phyloP scores from a whole-genome alignment of 2,329 filamentous ascomycete species.

The Ophiostoma populinum region DNA sequence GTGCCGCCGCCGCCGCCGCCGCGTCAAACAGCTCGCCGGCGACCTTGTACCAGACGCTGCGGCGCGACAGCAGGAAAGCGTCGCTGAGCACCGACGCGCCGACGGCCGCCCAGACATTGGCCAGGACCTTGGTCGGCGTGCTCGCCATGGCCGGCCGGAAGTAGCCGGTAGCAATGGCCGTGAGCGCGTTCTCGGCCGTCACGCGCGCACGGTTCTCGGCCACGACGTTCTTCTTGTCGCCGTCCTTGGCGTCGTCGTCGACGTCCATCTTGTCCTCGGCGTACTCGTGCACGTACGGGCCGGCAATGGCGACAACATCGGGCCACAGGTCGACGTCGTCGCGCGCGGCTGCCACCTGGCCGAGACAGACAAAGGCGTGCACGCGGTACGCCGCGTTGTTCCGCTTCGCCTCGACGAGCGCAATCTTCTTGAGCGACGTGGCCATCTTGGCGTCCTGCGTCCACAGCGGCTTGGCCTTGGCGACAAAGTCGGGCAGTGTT shows the following conservation, averaged over 20 bases:
- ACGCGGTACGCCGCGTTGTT: slow-evolving; percentile 75
- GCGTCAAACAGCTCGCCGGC: slow-evolving; percentile 29
- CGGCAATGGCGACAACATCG: slow-evolving; percentile 47
- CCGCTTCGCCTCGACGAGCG: slow-evolving; percentile 72
- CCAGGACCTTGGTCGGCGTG: slow-evolving; percentile 22
- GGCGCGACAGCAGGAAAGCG: slow-evolving; percentile 26
- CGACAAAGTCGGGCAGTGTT: slow-evolving; percentile 62
- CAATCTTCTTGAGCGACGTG: slow-evolving; percentile 61
- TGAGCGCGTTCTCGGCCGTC: slow-evolving; percentile 31
- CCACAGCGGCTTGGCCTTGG: slow-evolving; percentile 43
- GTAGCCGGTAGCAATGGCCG: slow-evolving; percentile 33
- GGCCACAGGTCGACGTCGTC: slow-evolving; percentile 58
- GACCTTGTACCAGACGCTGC: slow-evolving; percentile 34
- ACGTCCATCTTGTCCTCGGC: slow-evolving; percentile 32
- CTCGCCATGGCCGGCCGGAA: slow-evolving; percentile 22
- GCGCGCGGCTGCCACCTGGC: slow-evolving; percentile 50
- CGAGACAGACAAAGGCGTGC: slow-evolving; percentile 55
- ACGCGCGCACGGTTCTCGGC: slow-evolving; percentile 23
- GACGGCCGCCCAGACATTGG: slow-evolving; percentile 22
- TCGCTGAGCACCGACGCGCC: slow-evolving; percentile 22
- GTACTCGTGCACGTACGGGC: slow-evolving; percentile 34
- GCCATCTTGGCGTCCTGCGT: slow-evolving; percentile 32
- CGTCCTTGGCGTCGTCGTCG: neutral
- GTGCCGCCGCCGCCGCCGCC: slow-evolving; percentile 16
- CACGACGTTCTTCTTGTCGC: slow-evolving; percentile 3